Evolutionary conservation across 345 rosid species (phyloP), one percentile per base, ranked within the genome.

Genomic region (Draba incana): DNA sequence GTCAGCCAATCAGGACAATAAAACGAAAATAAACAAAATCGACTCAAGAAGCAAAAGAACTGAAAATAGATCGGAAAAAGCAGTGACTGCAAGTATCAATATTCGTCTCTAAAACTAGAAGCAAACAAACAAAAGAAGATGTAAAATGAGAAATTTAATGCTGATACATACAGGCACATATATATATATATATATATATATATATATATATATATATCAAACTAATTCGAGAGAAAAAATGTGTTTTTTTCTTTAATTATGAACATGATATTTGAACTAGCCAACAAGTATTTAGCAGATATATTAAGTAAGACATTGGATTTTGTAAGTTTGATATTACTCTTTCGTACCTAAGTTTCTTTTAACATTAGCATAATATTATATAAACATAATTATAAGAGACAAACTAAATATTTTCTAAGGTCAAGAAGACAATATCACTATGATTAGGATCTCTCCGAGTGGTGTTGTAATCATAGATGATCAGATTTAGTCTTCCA

Each of bases 361-460:
- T 52, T 3, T 3, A 23, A 31, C 53, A 50, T 52, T 30, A 42
- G 20, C 5, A 28, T 28, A 28, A 10, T 37, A 50, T 49, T 8
- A 10, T 49, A 28, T 25, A 42, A 57, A 45, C 44, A 52, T 53
- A 74, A 66, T 58, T 42, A 35, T 51, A 73, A 57, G 71, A 65
- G 48, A 73, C 49, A 74, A 52, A 67, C 1, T 35, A 60, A 66
- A 16, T 8, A 67, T 51, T 25, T 59, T 14, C 12, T 15, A 44
- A 74, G 57, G 68, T 53, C 57, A 66, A 66, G 68, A 58, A 23
- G 77, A 58, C 66, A 65, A 72, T 12, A 60, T 35, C 39, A 24
- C 37, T 53, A 74, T 74, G 68, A 67, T 67, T 74, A 66, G 37
- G 57, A 60, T 60, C 27, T 35, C 63, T 35, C 63, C 73, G 27